A percentile compares a stretch with the other conserved stretches of the same genome.
Evolutionary conservation across 306 rosid genomes (phyloP).

Genomic region (Begonia masoniana): DNA sequence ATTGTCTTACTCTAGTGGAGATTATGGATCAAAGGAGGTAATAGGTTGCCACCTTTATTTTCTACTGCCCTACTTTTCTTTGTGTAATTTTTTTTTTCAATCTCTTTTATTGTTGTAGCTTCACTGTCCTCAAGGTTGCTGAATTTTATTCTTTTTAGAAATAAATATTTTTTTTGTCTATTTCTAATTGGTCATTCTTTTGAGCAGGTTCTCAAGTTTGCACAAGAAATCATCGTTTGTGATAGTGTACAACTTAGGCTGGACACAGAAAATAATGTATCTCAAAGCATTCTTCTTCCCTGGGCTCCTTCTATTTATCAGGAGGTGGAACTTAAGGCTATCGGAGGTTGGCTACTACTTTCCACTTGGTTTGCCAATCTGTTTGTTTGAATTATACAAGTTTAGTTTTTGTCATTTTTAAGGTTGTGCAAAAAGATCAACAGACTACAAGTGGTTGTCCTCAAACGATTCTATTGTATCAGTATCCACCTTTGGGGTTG

Average conservation of each 20-base stretch:
- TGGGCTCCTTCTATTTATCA: constrained; percentile 81
- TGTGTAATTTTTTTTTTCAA: constrained; percentile 2
- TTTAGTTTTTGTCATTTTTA: constrained; percentile 7
- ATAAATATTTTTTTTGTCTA: too few relatives aligned
- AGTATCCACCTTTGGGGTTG: constrained; percentile 66
- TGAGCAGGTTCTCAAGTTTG: constrained; percentile 40
- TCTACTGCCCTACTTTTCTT: neutral
- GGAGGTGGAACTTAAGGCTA: constrained; percentile 63
- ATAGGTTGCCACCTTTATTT: constrained; percentile 1
- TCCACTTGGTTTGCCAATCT: constrained; percentile 15
- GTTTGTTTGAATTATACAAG: too few relatives aligned
- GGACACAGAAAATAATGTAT: constrained; percentile 25
- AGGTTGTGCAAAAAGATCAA: constrained; percentile 75
- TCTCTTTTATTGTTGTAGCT: constrained; percentile 3
- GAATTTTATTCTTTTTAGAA: too few relatives aligned
- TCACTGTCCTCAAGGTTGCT: too few relatives aligned
- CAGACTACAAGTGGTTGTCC: constrained; percentile 80
- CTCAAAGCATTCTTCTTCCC: constrained; percentile 49
- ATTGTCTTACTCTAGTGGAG: constrained; percentile 44
- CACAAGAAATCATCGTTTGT: constrained; percentile 64
- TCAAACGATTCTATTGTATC: constrained; percentile 53
- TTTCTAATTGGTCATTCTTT: neutral
- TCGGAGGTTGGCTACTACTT: constrained; percentile 58
- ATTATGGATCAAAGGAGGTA: constrained; percentile 61
- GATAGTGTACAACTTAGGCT: constrained; percentile 52